Evolutionary conservation across 805 yeast genomes (phyloP), one percentile per base, ranked within the genome.

Genomic region (Wickerhamia fluorescens): DNA sequence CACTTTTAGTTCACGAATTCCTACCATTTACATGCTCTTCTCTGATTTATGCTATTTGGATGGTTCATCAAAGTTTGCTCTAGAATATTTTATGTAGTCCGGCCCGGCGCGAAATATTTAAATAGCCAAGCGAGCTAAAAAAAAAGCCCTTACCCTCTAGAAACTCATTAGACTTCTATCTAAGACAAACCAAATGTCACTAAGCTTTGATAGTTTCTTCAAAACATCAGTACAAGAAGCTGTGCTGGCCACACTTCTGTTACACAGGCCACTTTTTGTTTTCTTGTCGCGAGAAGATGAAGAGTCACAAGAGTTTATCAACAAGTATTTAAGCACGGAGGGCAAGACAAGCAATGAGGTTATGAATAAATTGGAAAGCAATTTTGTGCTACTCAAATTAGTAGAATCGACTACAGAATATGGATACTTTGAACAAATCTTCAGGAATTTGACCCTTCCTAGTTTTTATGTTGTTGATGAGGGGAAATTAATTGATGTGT

Each of bases 401-500:
- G 17, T 33, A 3, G 37, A 40, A 12, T 35, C 36, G 7, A 37
- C 48, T 4, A 22, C 30, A 3, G 58, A 53, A 28, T 47, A 28
- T 29, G 41, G 33, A 8, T 40, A 27, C 23, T 76, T 80, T 42
- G 56, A 63, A 20, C 76, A 74, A 36, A 55, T 78, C n/a, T 77
- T 75, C 37, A 75, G 75, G 3, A 53, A 61, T 11, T 56, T 66
- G 6, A 44, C 42, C 1, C 60, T 66, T 3, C 88, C 88, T 2
- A 66, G 82, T 37, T 54, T 79, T 14, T 67, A 72, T 42, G 53
- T 78, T 9, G 60, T 82, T n/a, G 53, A 49, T 19, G 53, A 58
- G 7, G 75, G 79, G 5, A 47, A 55, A 22, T 57, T 75, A 4
- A 36, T 70, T 19, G 74, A 66, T 25, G 41, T 61, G 3, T 51